phyloP scores from a whole-genome alignment of 2,329 filamentous ascomycete genomes.

The Pseudogymnoascus sp. region DNA sequence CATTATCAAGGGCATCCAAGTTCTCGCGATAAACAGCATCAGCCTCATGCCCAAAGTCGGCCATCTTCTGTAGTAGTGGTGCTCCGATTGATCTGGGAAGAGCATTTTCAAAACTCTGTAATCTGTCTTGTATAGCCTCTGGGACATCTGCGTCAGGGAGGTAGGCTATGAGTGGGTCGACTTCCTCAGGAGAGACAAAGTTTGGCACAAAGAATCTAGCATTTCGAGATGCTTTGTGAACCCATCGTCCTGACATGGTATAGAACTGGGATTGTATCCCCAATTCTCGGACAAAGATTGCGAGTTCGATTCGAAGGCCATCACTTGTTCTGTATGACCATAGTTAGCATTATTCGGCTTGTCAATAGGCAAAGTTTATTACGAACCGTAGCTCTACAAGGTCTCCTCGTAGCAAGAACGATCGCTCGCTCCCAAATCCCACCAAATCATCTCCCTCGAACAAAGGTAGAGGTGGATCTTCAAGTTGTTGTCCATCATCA shows the following conservation, averaged over 20 bases:
- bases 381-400: constrained; percentile 26
- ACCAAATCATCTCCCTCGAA: constrained; percentile 40
- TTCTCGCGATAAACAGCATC: constrained; percentile 39
- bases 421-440: constrained; percentile 29
- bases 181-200: constrained; percentile 34
- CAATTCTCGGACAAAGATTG: constrained; percentile 38
- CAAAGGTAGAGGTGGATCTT: constrained; percentile 22
- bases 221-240: constrained; percentile 26
- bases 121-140: constrained; percentile 27
- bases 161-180: constrained; percentile 36
- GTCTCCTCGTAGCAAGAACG: constrained; percentile 27
- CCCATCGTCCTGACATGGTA: constrained; percentile 41
- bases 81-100: constrained; percentile 38
- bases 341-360: constrained; percentile 11
- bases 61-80: constrained; percentile 35
- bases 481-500: background rate
- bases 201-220: constrained; percentile 37
- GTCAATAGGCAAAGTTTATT: background rate
- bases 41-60: constrained; percentile 34
- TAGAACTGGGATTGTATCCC: constrained; percentile 37
- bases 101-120: constrained; percentile 30
- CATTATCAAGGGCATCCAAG: constrained; percentile 38
- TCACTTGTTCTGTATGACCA: constrained; percentile 14
- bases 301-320: constrained; percentile 29
- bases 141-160: constrained; percentile 34